Evolutionary conservation across 2,329 filamentous ascomycete genomes (phyloP).

Genomic region (Achaetomium macrosporum): DNA sequence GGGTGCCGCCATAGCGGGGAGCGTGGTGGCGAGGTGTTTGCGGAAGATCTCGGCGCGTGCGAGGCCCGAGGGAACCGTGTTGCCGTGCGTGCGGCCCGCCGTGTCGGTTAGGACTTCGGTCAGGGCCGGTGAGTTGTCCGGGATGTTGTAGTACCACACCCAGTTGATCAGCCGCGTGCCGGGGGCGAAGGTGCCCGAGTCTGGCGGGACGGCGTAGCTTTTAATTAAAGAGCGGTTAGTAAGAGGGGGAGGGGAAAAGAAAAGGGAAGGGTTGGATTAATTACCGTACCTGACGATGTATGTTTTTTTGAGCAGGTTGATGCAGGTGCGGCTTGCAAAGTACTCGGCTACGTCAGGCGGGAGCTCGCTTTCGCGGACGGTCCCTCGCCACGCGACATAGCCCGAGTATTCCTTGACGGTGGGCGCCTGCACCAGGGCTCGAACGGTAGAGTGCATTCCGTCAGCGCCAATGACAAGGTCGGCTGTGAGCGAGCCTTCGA

Average conservation of each 20-base stretch:
- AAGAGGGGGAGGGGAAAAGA: too few relatives aligned
- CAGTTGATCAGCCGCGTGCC: conserved; percentile 41
- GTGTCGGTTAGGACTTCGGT: conserved; percentile 40
- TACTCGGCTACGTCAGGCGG: conserved; percentile 20
- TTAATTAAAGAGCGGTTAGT: too few relatives aligned
- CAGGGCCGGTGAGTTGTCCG: conserved; percentile 34
- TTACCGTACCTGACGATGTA: conserved; percentile 26
- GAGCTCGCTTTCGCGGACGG: conserved; percentile 21
- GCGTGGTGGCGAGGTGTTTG: conserved; percentile 20
- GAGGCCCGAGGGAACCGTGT: conserved; percentile 39
- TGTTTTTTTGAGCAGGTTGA: conserved; percentile 15
- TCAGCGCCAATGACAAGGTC: conserved; percentile 31
- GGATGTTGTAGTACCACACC: conserved; percentile 42
- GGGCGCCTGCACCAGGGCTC: conserved; percentile 22
- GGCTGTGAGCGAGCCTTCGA: conserved; percentile 28
- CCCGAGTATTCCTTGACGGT: conserved; percentile 24
- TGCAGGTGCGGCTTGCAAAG: conserved; percentile 15
- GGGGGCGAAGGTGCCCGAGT: conserved; percentile 33
- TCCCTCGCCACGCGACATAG: conserved; percentile 28
- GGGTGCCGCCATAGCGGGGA: conserved; percentile 30
- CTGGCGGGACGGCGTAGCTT: conserved; percentile 40
- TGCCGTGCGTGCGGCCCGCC: conserved; percentile 34
- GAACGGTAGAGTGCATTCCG: conserved; percentile 30
- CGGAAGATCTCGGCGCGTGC: conserved; percentile 35
- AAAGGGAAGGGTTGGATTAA: not conserved